These are phyloP conservation scores for Gynandropsis gynandra DNA, from an alignment of 345 rosid genomes.

Conservation along the genomic window DNA sequence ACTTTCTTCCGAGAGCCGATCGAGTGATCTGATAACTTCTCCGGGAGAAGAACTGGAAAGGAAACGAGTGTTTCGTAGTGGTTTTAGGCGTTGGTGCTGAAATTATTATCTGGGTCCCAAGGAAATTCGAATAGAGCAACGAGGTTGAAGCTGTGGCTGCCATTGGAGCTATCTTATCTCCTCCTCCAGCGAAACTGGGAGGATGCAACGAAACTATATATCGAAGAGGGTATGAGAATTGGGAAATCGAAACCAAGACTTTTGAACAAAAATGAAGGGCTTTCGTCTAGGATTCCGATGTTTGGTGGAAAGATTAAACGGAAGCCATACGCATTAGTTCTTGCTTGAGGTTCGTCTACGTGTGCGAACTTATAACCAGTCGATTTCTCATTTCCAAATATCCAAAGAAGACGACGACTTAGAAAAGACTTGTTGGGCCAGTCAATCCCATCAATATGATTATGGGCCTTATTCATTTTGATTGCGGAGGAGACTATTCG, in stretches of 20 bases:
- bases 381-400: conserved; percentile 9
- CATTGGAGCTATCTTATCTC: conserved; percentile 19
- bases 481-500: no score
- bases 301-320: conserved; percentile 19
- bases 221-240: neutral
- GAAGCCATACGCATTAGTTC: conserved; percentile 25
- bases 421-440: neutral
- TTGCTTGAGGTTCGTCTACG: conserved; percentile 39
- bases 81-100: conserved; percentile 54
- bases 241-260: neutral
- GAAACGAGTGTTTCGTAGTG: conserved; percentile 5
- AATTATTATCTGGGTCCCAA: conserved; percentile 29
- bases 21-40: conserved; percentile 21
- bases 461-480: no score
- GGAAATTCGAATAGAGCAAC: conserved; percentile 38
- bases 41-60: conserved; percentile 20
- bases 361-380: conserved; percentile 33
- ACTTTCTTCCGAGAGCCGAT: conserved; percentile 15
- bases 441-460: no score
- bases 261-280: neutral
- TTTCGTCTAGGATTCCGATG: neutral
- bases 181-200: neutral
- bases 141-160: conserved; percentile 32
- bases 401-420: neutral
- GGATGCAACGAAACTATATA: no score